Evolutionary conservation across 2,329 filamentous ascomycete genomes (phyloP).

Genomic region (Pyrenophora teres): DNA sequence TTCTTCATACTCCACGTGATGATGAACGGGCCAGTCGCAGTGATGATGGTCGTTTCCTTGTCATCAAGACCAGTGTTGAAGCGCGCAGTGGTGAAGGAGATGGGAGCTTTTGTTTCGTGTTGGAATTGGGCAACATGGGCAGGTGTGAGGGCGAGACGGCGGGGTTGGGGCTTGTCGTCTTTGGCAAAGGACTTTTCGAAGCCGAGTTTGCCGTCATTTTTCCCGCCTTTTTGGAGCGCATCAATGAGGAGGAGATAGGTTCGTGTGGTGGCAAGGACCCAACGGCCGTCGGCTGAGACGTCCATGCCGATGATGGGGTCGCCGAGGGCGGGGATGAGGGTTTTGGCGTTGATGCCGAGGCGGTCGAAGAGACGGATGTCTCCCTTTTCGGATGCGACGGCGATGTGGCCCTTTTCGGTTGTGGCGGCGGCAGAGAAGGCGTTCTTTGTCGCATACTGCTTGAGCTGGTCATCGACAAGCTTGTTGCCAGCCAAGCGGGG

Average conservation of each 20-base stretch:
- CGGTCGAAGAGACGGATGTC: slow-evolving; percentile 97
- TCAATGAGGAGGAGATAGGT: slow-evolving; percentile 96
- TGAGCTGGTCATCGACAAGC: slow-evolving; percentile 88
- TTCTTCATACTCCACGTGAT: slow-evolving; percentile 96
- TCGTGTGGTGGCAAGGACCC: slow-evolving; percentile 90
- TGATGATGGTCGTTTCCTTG: slow-evolving; percentile 92
- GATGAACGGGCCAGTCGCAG: slow-evolving; percentile 94
- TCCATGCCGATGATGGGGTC: slow-evolving; percentile 95
- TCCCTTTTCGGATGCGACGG: slow-evolving; percentile 96
- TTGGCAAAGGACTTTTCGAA: slow-evolving; percentile 94
- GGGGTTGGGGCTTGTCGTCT: slow-evolving; percentile 89
- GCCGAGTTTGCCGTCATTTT: slow-evolving; percentile 97
- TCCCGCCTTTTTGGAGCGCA: slow-evolving; percentile 85
- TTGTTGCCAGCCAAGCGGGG: slow-evolving; percentile 89
- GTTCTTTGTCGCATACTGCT: slow-evolving; percentile 96
- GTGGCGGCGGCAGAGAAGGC: slow-evolving; percentile 94
- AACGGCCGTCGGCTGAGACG: slow-evolving; percentile 92
- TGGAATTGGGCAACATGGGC: slow-evolving; percentile 96
- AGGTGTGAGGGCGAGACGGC: slow-evolving; percentile 84
- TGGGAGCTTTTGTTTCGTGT: slow-evolving; percentile 85
- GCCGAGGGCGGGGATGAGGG: slow-evolving; percentile 90
- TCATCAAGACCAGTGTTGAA: slow-evolving; percentile 88
- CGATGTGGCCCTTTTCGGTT: slow-evolving; percentile 95
- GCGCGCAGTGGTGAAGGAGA: slow-evolving; percentile 87
- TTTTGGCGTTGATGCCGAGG: slow-evolving; percentile 96